Percentiles rank a stretch among this genome's conserved stretches.
Conservation (phyloP, 2,329 filamentous ascomycete genomes). For the Hymenoscyphus infarciens region DNA sequence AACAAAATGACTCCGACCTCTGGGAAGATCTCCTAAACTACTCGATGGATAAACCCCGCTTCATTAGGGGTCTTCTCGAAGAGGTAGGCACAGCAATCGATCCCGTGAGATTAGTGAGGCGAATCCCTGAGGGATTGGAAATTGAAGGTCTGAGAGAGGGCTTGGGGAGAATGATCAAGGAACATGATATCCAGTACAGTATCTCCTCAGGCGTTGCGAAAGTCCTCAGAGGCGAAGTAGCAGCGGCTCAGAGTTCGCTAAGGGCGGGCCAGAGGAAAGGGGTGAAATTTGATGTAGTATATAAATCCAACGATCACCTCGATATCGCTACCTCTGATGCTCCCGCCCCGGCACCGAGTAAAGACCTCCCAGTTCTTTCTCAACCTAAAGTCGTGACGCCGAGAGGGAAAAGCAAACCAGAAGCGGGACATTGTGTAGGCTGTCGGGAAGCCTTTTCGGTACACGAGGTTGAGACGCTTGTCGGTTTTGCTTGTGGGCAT, state of each 20-base stretch:
- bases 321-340: conserved; percentile 43
- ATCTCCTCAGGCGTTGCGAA: conserved; percentile 87
- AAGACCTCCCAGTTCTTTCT: background rate
- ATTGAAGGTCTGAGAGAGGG: conserved; percentile 88
- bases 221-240: conserved; percentile 84
- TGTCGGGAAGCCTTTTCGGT: conserved; percentile 56
- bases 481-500: conserved; percentile 80
- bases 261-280: conserved; percentile 76
- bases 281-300: conserved; percentile 79
- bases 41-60: conserved; percentile 94
- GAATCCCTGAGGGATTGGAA: conserved; percentile 89
- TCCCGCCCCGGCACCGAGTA: conserved; percentile 19
- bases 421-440: conserved; percentile 56
- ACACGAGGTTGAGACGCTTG: conserved; percentile 66
- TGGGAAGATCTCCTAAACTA: conserved; percentile 96
- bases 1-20: conserved; percentile 84
- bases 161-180: conserved; percentile 84
- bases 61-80: conserved; percentile 87
- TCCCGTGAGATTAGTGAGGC: conserved; percentile 81
- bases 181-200: conserved; percentile 91
- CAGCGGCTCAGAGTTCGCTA: conserved; percentile 74
- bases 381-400: background rate
- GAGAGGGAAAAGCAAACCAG: conserved; percentile 22
- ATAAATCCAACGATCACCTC: conserved; percentile 43
- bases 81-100: conserved; percentile 93